A percentile compares a stretch with the other conserved stretches of the same genome.
These are phyloP conservation scores for Micractinium sp. DNA, from an alignment of 139 green algal genomes.

Conservation along the genomic window DNA sequence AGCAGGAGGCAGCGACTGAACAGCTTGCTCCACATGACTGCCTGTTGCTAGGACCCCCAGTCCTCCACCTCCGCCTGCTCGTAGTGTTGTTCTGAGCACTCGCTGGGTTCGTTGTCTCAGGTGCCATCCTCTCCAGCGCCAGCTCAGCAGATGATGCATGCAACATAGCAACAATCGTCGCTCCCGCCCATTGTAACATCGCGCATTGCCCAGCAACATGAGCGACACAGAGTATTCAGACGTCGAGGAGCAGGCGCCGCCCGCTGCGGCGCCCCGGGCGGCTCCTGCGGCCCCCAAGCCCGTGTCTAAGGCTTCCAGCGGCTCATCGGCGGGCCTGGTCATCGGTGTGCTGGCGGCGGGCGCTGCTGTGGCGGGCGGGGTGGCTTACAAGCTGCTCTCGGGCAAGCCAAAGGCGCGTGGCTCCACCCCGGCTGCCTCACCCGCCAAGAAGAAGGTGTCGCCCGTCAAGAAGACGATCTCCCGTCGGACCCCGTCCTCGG, in stretches of 20 bases:
- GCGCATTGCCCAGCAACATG: neutral
- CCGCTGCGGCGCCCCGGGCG: too few relatives aligned
- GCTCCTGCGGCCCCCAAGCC: neutral
- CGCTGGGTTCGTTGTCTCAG: too few relatives aligned
- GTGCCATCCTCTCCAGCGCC: too few relatives aligned
- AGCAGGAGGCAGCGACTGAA: too few relatives aligned
- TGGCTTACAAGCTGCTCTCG: neutral
- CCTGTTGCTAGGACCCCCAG: too few relatives aligned
- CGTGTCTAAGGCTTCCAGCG: neutral
- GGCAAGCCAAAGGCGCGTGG: neutral
- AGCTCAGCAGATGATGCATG: neutral
- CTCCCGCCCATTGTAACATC: neutral
- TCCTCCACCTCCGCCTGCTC: too few relatives aligned
- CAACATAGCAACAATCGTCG: neutral
- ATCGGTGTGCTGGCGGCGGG: neutral
- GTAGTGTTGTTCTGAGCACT: too few relatives aligned
- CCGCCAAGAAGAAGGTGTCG: neutral
- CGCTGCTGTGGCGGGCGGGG: neutral
- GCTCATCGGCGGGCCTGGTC: neutral
- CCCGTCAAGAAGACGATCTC: neutral
- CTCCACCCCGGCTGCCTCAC: neutral
- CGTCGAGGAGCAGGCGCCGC: slow-evolving; percentile 1
- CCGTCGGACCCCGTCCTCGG: neutral
- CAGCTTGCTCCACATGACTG: too few relatives aligned
- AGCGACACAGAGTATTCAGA: slow-evolving; percentile 11